Base-by-base conservation (phyloP, 1,139 yeast species). In the Scheffersomyces cryptocercus region DNA sequence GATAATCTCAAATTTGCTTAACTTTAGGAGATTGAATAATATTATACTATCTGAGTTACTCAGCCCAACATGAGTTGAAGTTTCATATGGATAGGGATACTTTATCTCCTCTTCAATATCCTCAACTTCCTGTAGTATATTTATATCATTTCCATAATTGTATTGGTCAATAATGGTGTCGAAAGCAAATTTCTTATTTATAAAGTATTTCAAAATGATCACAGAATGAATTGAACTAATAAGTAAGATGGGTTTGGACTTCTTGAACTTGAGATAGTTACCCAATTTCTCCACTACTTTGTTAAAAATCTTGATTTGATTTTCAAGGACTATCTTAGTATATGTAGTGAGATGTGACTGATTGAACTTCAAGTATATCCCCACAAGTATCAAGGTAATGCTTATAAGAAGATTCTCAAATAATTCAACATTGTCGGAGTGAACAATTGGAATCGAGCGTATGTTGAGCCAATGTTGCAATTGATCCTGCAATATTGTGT, bases 221-320 rank as follows among this genome's bases (percentile, higher is more conserved):
- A 67, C 56, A 16, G 71, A 61, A 36, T 69, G 73, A 31, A 69
- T 53, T 12, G 65, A 54, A 44, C 62, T 61, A 8, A 62, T 52
- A 28, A 65, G 47, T 2, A 66, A 50, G 36, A 29, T 30, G 3
- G 26, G 26, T 6, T 20, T 20, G 3, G 3, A 20, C 8, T 20
- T 20, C 28, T 51, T 46, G 13, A 42, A 41, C 24, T 48, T 44
- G 35, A 50, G 39, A 32, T 50, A 41, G 41, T 8, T 16, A 20
- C 44, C 49, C 30, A 65, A 50, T 44, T 64, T 65, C 31, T 42
- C 47, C 9, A 59, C 47, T 8, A 67, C 42, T 43, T 60, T 58
- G 43, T 66, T 64, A 49, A 67, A 68, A 28, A 72, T 54, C 36
- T 56, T 61, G 10, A 66, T 52, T 48, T 73, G 77, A 40, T 68